Evolutionary conservation across 768 basidiomycete genomes (phyloP).

Genomic region (Lactarius psammicola): DNA sequence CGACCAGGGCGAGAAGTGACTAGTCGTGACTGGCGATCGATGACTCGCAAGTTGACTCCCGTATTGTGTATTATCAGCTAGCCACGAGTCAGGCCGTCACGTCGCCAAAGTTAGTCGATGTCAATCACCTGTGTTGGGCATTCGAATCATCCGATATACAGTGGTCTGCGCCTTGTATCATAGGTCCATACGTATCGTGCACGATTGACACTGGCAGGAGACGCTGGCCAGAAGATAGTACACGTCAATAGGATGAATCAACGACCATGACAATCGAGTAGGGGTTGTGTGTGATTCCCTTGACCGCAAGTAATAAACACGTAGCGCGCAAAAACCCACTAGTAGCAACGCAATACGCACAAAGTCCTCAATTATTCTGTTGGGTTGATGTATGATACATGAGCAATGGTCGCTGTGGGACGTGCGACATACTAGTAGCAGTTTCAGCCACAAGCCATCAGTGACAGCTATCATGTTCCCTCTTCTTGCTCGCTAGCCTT

Average conservation of each 20-base stretch:
- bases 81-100: background rate
- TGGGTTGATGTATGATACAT: background rate
- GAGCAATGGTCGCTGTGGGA: background rate
- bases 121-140: background rate
- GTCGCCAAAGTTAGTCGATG: background rate
- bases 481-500: background rate
- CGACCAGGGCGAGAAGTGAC: no score
- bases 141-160: background rate
- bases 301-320: background rate
- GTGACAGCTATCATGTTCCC: background rate
- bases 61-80: no score
- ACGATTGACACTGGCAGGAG: background rate
- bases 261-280: background rate
- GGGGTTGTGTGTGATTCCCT: background rate
- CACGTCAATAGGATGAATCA: no score
- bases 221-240: background rate
- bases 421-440: background rate
- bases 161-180: background rate
- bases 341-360: background rate
- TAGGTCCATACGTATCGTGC: background rate
- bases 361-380: background rate
- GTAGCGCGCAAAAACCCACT: background rate
- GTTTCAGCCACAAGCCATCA: background rate
- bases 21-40: no score
- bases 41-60: no score